Base-by-base conservation (phyloP, 2,329 filamentous ascomycete genomes). In the Aaosphaeria arxii region DNA sequence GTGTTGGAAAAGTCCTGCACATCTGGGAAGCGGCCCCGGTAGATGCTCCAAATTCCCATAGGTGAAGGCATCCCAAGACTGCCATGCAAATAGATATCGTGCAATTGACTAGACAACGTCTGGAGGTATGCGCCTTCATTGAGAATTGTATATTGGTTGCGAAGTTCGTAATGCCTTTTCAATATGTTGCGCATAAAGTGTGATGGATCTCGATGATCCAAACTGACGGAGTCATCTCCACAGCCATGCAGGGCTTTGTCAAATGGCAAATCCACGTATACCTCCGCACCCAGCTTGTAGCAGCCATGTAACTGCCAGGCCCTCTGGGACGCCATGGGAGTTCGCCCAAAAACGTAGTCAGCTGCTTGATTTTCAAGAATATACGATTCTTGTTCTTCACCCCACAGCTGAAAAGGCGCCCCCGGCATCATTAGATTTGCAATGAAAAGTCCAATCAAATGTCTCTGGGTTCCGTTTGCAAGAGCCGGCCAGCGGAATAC, bases 301-400 rank as follows among this genome's bases (percentile, higher is more conserved):
- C 84, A 87, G 5, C 84, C 84, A 55, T 87, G 84, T 33, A 77
- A 74, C 55, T 83, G 80, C 83, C 84, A 87, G 2, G 83, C 83
- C 3, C 77, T 77, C 2, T 81, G 74, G 3, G 81, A 76, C 6
- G 79, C 78, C 77, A 87, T 85, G 2, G 84, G 70, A 59, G 83
- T 80, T 55, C 84, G 78, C 17, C 84, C 84, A 59, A 82, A 87
- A 39, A 87, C 76, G 58, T 86, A 87, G 57, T 86, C 85, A 48
- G 71, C 70, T 4, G 83, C 83, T 1, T 83, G 84, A 49, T 80
- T 84, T 59, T 87, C 84, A 3, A 86, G 67, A 1, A 84, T 70
- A 55, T 86, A 86, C 51, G 82, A 83, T 0, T 78, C 79, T 64
- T 87, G 84, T 58, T 87, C 84, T 59, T 87, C 84, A 13, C 84